Evolutionary conservation across 1,139 yeast genomes (phyloP), one percentile per base, ranked within the genome.

Genomic region (Hansenula lynferdii): DNA sequence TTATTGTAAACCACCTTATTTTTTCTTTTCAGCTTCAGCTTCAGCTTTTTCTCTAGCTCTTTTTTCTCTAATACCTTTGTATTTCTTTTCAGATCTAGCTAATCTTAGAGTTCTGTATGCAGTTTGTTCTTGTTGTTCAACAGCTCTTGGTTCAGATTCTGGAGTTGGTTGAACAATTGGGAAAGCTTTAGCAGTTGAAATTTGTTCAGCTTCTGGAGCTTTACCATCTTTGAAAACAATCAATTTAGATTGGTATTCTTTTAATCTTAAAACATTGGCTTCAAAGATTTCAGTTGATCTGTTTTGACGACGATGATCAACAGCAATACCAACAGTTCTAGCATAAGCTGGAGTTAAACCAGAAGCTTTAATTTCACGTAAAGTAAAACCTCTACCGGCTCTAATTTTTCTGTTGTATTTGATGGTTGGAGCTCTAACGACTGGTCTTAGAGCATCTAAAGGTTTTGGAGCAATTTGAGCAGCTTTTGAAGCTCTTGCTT

Each of bases 271-370:
- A 64, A 92, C 97, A 75, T 92, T 92, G 64, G 80, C 75, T 67
- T 90, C 95, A 62, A 89, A 86, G 62, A 86, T 90, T 77, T 90
- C 98, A 64, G 85, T 86, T 62, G 92, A 83, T 78, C 86, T 89
- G 96, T 92, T 94, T 70, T 85, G 95, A 78, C 98, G 92, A 80
- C 98, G 92, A 94, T 86, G 96, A 80, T 92, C 98, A 65, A 92
- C 98, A 60, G 98, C 86, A 64, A 92, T 86, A 72, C 98, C 98
- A 65, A 92, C 73, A 66, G 97, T 84, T 82, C 95, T 87, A 67
- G 98, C 98, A 77, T 87, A 86, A 70, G 89, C 85, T 63, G 95
- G 79, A 64, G 95, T 74, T 64, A 87, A 80, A 65, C 96, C 96
- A 67, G 87, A 97, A 69, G 97, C 97, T 82, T 92, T 92, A 66